These are phyloP conservation scores for Aschersonia sp. DNA, from an alignment of 2,329 filamentous ascomycete species.

Conservation along the genomic window DNA sequence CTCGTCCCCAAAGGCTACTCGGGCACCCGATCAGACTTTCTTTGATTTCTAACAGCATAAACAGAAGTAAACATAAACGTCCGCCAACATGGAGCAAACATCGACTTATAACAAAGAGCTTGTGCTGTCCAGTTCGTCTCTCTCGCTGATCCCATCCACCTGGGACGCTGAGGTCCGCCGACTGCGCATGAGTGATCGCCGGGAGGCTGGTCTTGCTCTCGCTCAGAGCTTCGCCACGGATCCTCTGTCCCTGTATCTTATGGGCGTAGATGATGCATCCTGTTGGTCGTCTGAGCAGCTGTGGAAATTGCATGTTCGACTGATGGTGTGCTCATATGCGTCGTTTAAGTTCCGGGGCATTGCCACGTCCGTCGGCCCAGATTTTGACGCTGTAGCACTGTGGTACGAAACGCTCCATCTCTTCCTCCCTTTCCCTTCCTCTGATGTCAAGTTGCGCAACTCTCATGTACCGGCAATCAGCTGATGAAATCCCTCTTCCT, in stretches of 20 bases:
- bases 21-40: not conserved
- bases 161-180: conserved; percentile 45
- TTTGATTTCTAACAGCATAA: conserved; percentile 1
- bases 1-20: not conserved
- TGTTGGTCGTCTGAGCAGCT: conserved; percentile 49
- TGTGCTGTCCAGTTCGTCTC: conserved; percentile 8
- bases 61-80: conserved; percentile 5
- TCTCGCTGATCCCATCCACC: conserved; percentile 34
- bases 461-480: no score
- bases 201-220: conserved; percentile 55
- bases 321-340: conserved; percentile 64
- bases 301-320: conserved; percentile 63
- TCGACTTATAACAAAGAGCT: conserved; percentile 1
- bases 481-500: no score
- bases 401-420: conserved; percentile 35
- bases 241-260: conserved; percentile 58
- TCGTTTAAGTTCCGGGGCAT: conserved; percentile 61
- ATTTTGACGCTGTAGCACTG: conserved; percentile 65
- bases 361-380: conserved; percentile 58
- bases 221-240: conserved; percentile 67
- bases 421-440: not conserved
- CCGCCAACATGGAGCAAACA: conserved; percentile 4
- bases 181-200: conserved; percentile 51
- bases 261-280: conserved; percentile 54
- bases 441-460: not conserved